These are phyloP conservation scores for Pleurotus eryngii DNA, from an alignment of 768 basidiomycete genomes.

Conservation along the genomic window DNA sequence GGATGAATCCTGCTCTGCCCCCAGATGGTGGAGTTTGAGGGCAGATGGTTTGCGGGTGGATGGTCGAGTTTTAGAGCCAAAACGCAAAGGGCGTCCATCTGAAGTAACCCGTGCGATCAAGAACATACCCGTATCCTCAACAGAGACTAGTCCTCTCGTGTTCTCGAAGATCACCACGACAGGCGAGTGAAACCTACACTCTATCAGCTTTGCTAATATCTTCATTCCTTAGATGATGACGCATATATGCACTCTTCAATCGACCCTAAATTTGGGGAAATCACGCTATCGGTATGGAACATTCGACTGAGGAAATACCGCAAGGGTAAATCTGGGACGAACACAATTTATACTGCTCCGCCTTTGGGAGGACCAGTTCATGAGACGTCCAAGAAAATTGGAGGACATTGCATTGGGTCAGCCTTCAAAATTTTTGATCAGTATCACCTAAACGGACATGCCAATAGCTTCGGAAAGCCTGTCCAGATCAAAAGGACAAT, in stretches of 20 bases:
- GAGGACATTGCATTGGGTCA: conserved; percentile 23
- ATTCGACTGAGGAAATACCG: background rate
- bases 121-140: background rate
- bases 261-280: conserved; percentile 2
- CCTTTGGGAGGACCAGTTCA: conserved; percentile 14
- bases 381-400: conserved; percentile 23
- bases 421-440: background rate
- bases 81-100: too few species aligned
- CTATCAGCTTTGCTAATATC: background rate
- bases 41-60: too few species aligned
- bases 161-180: conserved; percentile 9
- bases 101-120: background rate
- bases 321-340: background rate
- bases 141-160: background rate
- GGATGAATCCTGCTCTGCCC: too few species aligned
- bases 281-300: conserved; percentile 9
- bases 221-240: conserved; percentile 9
- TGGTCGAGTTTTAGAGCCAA: too few species aligned
- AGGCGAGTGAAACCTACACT: background rate
- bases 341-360: background rate
- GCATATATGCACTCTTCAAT: conserved; percentile 2
- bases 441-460: background rate
- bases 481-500: background rate
- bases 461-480: background rate
- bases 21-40: too few species aligned